phyloP scores from a whole-genome alignment of 495 filamentous ascomycete species.

The Annulohypoxylon nitens region DNA sequence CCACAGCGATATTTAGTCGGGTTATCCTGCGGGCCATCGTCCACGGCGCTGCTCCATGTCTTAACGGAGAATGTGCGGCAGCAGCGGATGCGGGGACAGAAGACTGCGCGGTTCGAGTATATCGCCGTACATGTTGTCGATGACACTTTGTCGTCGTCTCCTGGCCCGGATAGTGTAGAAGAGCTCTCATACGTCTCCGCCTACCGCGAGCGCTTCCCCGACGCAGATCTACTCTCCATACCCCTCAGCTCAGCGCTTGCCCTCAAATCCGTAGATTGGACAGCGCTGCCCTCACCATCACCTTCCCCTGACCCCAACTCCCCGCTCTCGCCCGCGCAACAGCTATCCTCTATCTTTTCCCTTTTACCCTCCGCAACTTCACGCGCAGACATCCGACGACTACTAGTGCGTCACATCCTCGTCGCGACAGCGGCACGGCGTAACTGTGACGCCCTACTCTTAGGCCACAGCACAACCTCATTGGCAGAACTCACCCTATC shows the following conservation, averaged over 20 bases:
- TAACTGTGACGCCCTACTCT: conserved; percentile 77
- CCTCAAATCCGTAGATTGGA: conserved; percentile 57
- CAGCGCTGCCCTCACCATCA: conserved; percentile 51
- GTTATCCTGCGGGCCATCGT: conserved; percentile 86
- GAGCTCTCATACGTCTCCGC: conserved; percentile 18
- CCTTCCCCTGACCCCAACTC: conserved; percentile 48
- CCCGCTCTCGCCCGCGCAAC: conserved; percentile 54
- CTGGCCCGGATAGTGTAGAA: neutral
- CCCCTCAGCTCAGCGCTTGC: conserved; percentile 70
- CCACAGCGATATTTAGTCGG: conserved; percentile 76
- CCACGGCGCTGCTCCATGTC: conserved; percentile 80
- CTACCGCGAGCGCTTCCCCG: conserved; percentile 67
- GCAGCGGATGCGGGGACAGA: conserved; percentile 67
- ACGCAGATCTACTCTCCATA: conserved; percentile 66
- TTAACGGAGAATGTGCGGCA: conserved; percentile 74
- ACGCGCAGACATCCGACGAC: conserved; percentile 75
- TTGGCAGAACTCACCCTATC: conserved; percentile 88
- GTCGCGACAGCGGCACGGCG: conserved; percentile 69
- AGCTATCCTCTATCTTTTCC: conserved; percentile 66
- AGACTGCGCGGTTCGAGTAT: conserved; percentile 72
- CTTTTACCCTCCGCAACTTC: conserved; percentile 79
- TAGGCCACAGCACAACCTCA: conserved; percentile 88
- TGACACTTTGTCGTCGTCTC: conserved; percentile 30
- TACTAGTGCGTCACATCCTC: conserved; percentile 78
- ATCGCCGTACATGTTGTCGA: conserved; percentile 74